Conservation (phyloP, 345 rosid species). For the Trapa bicornis region DNA sequence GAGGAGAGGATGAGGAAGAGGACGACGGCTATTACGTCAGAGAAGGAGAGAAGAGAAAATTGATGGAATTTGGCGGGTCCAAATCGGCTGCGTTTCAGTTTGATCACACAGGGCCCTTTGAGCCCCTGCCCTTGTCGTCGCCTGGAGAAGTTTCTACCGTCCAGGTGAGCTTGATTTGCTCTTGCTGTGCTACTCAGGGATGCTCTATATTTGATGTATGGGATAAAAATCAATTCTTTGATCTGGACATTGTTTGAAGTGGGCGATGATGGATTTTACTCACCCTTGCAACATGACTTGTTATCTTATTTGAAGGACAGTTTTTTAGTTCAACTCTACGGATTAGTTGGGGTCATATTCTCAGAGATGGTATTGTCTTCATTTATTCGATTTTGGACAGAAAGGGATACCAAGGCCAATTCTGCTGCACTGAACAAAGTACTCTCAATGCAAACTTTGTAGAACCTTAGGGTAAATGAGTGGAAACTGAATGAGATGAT, state of each 20-base stretch:
- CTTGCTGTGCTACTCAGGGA: not conserved
- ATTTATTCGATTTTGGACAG: not conserved
- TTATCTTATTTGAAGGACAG: not conserved
- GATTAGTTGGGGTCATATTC: not conserved
- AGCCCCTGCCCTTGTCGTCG: slow-evolving; percentile 52
- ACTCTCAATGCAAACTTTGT: not conserved
- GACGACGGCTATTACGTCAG: slow-evolving; percentile 24
- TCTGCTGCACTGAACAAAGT: not conserved
- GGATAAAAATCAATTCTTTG: not conserved
- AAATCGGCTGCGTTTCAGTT: slow-evolving; percentile 43
- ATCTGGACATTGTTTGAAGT: not conserved
- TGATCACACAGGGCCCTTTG: slow-evolving; percentile 69
- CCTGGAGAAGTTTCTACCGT: slow-evolving; percentile 43
- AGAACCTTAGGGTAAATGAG: not conserved
- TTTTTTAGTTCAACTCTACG: not conserved
- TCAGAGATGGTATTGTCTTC: not conserved
- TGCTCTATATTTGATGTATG: not conserved
- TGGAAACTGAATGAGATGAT: not conserved
- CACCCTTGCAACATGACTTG: not conserved
- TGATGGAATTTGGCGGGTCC: slow-evolving; percentile 41
- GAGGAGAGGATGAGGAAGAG: slow-evolving; percentile 15
- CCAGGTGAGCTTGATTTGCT: slow-evolving; percentile 29
- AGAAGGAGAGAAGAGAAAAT: slow-evolving; percentile 17
- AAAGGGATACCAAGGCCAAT: not conserved
- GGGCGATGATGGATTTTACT: not conserved